Base-by-base conservation (phyloP, 1,139 yeast species). In the Yamadazyma membranifaciens region DNA sequence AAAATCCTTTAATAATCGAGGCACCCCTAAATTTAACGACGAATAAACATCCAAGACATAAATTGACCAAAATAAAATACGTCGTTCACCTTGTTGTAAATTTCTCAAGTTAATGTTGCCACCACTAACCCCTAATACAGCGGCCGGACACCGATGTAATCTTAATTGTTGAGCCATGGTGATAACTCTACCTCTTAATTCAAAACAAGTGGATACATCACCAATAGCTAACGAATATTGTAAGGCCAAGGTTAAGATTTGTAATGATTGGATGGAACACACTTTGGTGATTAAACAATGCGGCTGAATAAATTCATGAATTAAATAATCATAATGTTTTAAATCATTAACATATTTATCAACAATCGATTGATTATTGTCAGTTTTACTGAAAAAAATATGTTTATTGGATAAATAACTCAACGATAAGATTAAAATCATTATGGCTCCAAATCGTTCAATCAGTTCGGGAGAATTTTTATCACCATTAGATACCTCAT, bases 151-250 rank as follows among this genome's bases (percentile, higher is more conserved):
- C 49, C 95, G 74, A 57, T 88, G 95, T 39, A 89, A 69, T 51
- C 96, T 78, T 41, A 89, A 65, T 51, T 89, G 94, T 54, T 87
- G 95, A 2, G 92, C 84, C 91, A 87, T 85, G 22, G 89, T 81
- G 5, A 84, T 80, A 6, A 85, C 82, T 51, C 83, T 69, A 34
- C 92, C 91, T 46, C 96, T 71, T 34, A 84, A 69, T 44, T 83
- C 85, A 64, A 87, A 88, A 44, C 89, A 75, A 1, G 88, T 81
- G 11, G 81, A 75, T 31, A 81, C 75, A 57, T 86, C 89, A 12
- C 95, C 95, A 7, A 79, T 78, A 30, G 82, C 83, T 34, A 86
- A 64, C 52, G 87, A 83, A 56, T 87, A 87, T 45, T 85, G 79
- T 32, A 84, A 65, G 2, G 92, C 81, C 45, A 89, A 67, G 0